Conservation (phyloP, 2,329 filamentous ascomycete species). For the Metarhizium album region DNA sequence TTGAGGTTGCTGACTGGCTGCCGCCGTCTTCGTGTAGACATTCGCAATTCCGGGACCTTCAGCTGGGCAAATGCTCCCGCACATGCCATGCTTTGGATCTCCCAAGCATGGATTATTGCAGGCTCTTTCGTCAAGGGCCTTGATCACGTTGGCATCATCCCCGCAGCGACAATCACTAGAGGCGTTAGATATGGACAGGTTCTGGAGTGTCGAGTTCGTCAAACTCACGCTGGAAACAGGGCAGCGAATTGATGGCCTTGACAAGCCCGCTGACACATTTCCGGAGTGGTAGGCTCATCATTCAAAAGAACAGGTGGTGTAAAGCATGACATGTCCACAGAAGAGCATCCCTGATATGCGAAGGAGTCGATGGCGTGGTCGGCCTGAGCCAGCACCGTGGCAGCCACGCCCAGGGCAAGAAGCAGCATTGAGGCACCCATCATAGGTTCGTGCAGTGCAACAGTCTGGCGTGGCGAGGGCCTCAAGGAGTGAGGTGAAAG, state of each 20-base stretch:
- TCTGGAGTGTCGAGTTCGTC: rapidly evolving
- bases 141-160: conserved; percentile 19
- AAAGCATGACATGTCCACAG: conserved; percentile 17
- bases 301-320: conserved; percentile 13
- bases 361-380: conserved; percentile 14
- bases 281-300: conserved; percentile 14
- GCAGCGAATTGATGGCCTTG: conserved; percentile 18
- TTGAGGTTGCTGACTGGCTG: conserved; percentile 6
- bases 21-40: conserved; percentile 17
- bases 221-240: conserved; percentile 21
- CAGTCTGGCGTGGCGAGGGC: not conserved
- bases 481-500: not conserved
- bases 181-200: conserved; percentile 1
- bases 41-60: conserved; percentile 19
- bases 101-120: conserved; percentile 23
- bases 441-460: conserved; percentile 6
- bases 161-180: conserved; percentile 25
- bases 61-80: conserved; percentile 21
- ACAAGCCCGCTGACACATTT: conserved; percentile 19
- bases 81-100: conserved; percentile 19
- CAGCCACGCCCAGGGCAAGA: conserved; percentile 11
- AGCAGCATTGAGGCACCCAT: conserved; percentile 16
- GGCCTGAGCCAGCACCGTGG: conserved; percentile 10
- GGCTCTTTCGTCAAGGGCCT: conserved; percentile 15
- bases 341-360: conserved; percentile 17